phyloP scores from a whole-genome alignment of 2,329 filamentous ascomycete species.

The Talaromyces sp. region DNA sequence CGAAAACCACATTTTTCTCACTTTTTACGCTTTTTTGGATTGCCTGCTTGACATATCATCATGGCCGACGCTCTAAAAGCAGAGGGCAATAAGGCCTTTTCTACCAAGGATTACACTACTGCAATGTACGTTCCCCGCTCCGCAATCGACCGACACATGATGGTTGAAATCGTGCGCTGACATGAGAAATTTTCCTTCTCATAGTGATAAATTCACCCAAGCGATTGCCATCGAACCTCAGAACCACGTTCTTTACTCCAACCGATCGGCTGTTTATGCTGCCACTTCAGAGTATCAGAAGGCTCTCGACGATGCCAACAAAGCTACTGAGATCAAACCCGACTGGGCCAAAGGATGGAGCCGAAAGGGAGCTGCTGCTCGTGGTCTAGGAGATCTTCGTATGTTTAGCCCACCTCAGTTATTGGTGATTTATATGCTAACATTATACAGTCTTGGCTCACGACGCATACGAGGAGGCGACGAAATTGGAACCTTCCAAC shows the following conservation, averaged over 20 bases:
- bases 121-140: conserved; percentile 69
- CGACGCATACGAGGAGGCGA: conserved; percentile 89
- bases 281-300: conserved; percentile 84
- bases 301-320: conserved; percentile 83
- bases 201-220: conserved; percentile 86
- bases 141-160: conserved; percentile 6
- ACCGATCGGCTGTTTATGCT: conserved; percentile 81
- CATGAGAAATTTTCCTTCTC: neutral
- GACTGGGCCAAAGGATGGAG: conserved; percentile 98
- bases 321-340: conserved; percentile 90
- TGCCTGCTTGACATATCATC: neutral
- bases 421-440: neutral
- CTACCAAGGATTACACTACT: conserved; percentile 92
- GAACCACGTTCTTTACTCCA: conserved; percentile 98
- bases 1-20: neutral
- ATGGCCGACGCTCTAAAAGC: conserved; percentile 86
- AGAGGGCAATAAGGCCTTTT: conserved; percentile 97
- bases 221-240: conserved; percentile 81
- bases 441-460: conserved; percentile 63
- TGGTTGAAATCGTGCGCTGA: neutral
- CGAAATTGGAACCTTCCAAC: conserved; percentile 88
- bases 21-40: neutral
- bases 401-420: conserved; percentile 27
- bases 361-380: conserved; percentile 84
- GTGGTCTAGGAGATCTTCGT: conserved; percentile 78